Evolutionary conservation across 305 asterid species (phyloP).

Genomic region (Fraxinus xanthoxyloides): DNA sequence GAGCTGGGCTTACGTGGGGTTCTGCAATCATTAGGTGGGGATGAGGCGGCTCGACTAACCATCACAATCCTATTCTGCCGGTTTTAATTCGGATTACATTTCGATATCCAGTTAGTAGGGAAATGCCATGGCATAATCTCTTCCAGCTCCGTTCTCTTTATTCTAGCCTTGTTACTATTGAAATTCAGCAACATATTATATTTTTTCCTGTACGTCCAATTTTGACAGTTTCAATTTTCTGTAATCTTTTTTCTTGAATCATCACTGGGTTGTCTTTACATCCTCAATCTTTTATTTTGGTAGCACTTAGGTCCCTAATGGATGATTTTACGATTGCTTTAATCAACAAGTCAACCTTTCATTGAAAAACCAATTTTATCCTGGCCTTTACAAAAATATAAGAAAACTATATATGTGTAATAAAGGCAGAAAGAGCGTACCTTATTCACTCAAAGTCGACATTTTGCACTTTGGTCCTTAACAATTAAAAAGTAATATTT

Average conservation of each 20-base stretch:
- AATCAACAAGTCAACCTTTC: neutral
- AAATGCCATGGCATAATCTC: neutral
- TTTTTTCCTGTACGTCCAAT: neutral
- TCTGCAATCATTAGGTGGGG: conserved; percentile 93
- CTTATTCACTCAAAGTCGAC: neutral
- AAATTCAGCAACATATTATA: neutral
- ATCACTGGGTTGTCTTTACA: neutral
- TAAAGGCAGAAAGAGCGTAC: neutral
- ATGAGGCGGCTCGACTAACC: conserved; percentile 19
- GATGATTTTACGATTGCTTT: neutral
- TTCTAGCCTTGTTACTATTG: neutral
- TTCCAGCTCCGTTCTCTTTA: neutral
- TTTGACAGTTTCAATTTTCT: neutral
- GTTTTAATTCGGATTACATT: neutral
- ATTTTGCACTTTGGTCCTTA: neutral
- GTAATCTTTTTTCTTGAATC: neutral
- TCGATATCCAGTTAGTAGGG: neutral
- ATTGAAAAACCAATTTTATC: neutral
- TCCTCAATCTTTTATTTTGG: neutral
- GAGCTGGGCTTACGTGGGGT: conserved; percentile 99
- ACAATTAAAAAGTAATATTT: neutral
- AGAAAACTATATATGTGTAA: neutral
- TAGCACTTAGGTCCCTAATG: neutral
- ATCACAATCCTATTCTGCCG: neutral
- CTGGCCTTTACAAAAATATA: neutral